Evolutionary conservation across 176 grass and related monocot genomes (phyloP).

Genomic region (Rhynchospora breviuscula): DNA sequence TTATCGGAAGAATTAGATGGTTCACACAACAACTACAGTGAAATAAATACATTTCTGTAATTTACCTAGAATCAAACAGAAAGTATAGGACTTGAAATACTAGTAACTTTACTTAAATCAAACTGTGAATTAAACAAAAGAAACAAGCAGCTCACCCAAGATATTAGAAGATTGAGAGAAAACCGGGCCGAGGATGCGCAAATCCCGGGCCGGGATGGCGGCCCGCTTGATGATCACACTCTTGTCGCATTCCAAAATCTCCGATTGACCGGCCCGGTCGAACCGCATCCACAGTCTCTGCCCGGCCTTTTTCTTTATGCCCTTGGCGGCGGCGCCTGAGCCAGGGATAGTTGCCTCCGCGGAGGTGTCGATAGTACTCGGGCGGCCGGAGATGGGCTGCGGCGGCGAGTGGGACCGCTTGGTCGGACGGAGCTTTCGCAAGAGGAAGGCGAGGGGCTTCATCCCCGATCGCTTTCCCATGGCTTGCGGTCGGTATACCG

Average conservation of each 20-base stretch:
- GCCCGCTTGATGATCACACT: slow-evolving; percentile 60
- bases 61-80: too few relatives aligned
- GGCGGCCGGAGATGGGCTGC: slow-evolving; percentile 21
- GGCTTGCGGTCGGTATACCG: not conserved
- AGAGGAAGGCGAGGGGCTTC: slow-evolving; percentile 68
- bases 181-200: slow-evolving; percentile 79
- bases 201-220: slow-evolving; percentile 58
- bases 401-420: slow-evolving; percentile 18
- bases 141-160: slow-evolving; percentile 49
- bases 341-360: not conserved
- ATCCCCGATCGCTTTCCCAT: slow-evolving; percentile 81
- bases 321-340: slow-evolving; percentile 24
- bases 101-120: too few relatives aligned
- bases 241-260: slow-evolving; percentile 87
- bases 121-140: not conserved
- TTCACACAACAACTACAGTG: too few relatives aligned
- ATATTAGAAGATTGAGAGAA: slow-evolving; percentile 98
- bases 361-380: not conserved
- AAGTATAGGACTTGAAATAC: too few relatives aligned
- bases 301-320: slow-evolving; percentile 71
- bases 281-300: slow-evolving; percentile 74
- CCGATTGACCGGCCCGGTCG: slow-evolving; percentile 57
- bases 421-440: slow-evolving; percentile 34
- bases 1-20: too few relatives aligned
- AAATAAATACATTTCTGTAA: too few relatives aligned